Conservation (phyloP, 2,329 filamentous ascomycete genomes). For the Polychaeton citri region DNA sequence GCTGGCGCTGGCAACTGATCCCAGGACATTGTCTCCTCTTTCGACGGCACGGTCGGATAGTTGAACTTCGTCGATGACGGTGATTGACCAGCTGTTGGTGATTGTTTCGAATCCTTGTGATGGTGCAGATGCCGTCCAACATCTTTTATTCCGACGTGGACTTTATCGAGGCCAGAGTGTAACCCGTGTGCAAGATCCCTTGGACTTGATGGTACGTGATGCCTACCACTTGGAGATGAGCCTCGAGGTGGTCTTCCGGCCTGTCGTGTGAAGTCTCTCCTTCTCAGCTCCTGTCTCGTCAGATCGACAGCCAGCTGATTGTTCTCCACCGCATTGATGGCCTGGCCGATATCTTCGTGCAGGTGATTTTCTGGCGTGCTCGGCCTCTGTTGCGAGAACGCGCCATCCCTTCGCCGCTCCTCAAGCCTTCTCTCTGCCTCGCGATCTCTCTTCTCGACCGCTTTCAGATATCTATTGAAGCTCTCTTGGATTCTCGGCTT, state of each 20-base stretch:
- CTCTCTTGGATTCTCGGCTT: slow-evolving; percentile 65
- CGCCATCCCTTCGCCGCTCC: slow-evolving; percentile 4
- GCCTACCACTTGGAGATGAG: not conserved
- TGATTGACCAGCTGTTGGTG: slow-evolving; percentile 1
- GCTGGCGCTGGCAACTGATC: slow-evolving; percentile 13
- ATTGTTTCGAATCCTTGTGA: slow-evolving; percentile 1
- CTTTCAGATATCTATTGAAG: slow-evolving; percentile 53
- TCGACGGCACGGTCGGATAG: slow-evolving; percentile 32
- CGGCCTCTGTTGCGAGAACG: not conserved
- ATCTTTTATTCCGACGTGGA: slow-evolving; percentile 12
- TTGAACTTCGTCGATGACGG: slow-evolving; percentile 9
- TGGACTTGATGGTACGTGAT: not conserved
- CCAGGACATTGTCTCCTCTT: slow-evolving; percentile 23
- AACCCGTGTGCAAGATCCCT: not conserved
- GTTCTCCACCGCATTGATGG: slow-evolving; percentile 55
- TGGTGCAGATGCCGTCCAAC: slow-evolving; percentile 11
- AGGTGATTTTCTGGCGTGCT: not conserved
- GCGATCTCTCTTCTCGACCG: slow-evolving; percentile 27
- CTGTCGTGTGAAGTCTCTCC: slow-evolving; percentile 32
- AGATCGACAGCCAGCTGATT: slow-evolving; percentile 64
- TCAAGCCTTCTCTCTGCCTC: slow-evolving; percentile 12
- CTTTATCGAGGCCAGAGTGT: not conserved
- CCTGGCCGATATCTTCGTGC: slow-evolving; percentile 3
- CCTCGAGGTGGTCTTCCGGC: not conserved
- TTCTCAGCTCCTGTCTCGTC: slow-evolving; percentile 57